Evolutionary conservation across 768 basidiomycete genomes (phyloP).

Genomic region (Clavaria fumosa): DNA sequence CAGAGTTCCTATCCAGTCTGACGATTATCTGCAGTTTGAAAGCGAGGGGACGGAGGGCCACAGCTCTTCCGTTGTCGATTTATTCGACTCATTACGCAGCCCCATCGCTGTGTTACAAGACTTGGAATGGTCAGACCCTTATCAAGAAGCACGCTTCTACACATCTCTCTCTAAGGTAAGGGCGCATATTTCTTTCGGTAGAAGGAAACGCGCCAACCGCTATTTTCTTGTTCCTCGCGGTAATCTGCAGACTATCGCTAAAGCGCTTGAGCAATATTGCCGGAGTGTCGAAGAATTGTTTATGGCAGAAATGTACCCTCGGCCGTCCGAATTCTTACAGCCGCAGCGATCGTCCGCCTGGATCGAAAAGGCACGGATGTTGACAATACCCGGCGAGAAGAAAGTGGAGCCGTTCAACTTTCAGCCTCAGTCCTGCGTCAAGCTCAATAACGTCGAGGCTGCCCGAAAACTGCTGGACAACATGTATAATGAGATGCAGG

Average conservation of each 20-base stretch:
- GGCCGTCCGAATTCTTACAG: conserved; percentile 60
- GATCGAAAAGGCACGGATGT: conserved; percentile 73
- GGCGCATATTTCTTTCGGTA: too few species aligned
- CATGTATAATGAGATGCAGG: conserved; percentile 85
- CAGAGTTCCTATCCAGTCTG: conserved; percentile 3
- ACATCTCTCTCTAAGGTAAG: conserved; percentile 74
- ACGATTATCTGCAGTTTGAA: conserved; percentile 39
- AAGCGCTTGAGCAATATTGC: conserved; percentile 87
- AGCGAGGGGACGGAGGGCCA: conserved; percentile 67
- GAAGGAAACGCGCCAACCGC: background rate
- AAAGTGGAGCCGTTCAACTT: conserved; percentile 94
- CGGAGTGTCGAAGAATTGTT: conserved; percentile 76
- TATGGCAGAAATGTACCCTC: conserved; percentile 90
- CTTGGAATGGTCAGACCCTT: conserved; percentile 83
- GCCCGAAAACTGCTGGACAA: conserved; percentile 84
- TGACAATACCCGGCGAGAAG: conserved; percentile 68
- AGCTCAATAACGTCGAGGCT: conserved; percentile 93
- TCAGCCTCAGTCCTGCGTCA: conserved; percentile 85
- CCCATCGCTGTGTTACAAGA: conserved; percentile 81
- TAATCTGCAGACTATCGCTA: conserved; percentile 61
- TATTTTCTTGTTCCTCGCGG: background rate
- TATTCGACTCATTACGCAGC: conserved; percentile 87
- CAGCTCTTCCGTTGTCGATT: conserved; percentile 93
- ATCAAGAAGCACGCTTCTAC: conserved; percentile 80
- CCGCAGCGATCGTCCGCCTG: conserved; percentile 80